Base-by-base conservation (phyloP, 2,329 filamentous ascomycete genomes). In the Fusarium compactum region DNA sequence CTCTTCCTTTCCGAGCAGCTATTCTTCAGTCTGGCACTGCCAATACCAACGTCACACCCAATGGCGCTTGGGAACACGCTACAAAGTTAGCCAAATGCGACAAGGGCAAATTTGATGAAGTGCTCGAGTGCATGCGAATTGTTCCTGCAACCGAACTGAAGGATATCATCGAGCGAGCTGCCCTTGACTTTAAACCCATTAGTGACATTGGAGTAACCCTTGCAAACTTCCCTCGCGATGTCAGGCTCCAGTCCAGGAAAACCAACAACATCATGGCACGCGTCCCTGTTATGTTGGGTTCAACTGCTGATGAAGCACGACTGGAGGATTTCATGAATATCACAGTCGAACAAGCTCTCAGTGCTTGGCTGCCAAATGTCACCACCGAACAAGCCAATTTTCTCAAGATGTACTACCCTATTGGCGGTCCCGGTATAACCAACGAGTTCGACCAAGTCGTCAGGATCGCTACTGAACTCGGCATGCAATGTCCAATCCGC, bases 1-100 rank as follows among this genome's bases (percentile, higher is more conserved):
- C 76, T 5, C 32, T 77, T 3, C 77, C 77, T 9, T 78, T 78
- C 30, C 65, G 67, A 3, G 76, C 65, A 1, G 75, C 76, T n/a
- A 78, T 76, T 29, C 47, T 78, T 18, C 62, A 77, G 20, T 78
- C 77, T 0, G 68, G 73, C 2, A 69, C 70, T 12, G 64, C 62
- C 4, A 58, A 61, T 6, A 57, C 62, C 10, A 50, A 65, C 2
- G 24, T 47, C 2, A 51, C 51, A 1, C 41, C 58, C 0, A 62
- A 54, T 2, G 65, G 57, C 0, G 69, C 75, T 1, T 77, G 76
- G 74, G 16, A 18, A 2, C 67, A 65, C 12, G 56, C 71, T 6
- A 58, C 61, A 1, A 50, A 60, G 38, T 29, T 44, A 0, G 52
- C 65, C 1, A 57, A 60, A 7, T 77, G 76, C 46, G 54, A 68